These are phyloP conservation scores for Hibiscus syriacus DNA, from an alignment of 345 rosid genomes.

Conservation along the genomic window DNA sequence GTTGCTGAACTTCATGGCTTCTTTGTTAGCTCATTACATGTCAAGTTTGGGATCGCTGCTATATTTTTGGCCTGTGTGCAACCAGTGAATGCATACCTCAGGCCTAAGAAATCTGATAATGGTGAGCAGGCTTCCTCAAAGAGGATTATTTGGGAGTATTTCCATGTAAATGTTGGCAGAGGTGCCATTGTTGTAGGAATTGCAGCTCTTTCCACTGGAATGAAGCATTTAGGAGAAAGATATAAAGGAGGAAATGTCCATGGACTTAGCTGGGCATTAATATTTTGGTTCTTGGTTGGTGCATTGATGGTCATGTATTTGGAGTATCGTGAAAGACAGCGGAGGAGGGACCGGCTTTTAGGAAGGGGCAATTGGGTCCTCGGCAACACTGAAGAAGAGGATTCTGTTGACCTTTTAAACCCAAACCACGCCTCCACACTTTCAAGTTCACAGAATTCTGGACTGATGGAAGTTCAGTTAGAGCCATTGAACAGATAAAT, in stretches of 20 bases:
- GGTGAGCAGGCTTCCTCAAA: slow-evolving; percentile 44
- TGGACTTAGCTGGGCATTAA: slow-evolving; percentile 60
- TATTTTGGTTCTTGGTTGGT: slow-evolving; percentile 44
- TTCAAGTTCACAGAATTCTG: slow-evolving; percentile 31
- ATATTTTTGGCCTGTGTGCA: slow-evolving; percentile 66
- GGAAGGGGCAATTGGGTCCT: slow-evolving; percentile 76
- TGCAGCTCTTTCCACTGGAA: slow-evolving; percentile 65
- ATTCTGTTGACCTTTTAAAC: slow-evolving; percentile 64
- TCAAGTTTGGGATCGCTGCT: slow-evolving; percentile 73
- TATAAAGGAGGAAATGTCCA: slow-evolving; percentile 64
- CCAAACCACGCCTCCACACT: slow-evolving; percentile 33
- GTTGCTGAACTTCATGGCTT: no score
- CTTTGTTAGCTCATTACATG: no score
- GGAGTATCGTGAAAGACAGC: slow-evolving; percentile 46
- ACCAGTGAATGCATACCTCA: slow-evolving; percentile 71
- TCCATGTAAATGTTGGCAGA: slow-evolving; percentile 61
- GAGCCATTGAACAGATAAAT: no score
- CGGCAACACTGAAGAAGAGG: slow-evolving; percentile 77
- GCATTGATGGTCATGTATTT: slow-evolving; percentile 45
- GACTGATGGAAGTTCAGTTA: slow-evolving; percentile 77
- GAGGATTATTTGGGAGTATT: slow-evolving; percentile 76
- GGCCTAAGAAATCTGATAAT: slow-evolving; percentile 58
- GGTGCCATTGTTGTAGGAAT: slow-evolving; percentile 53
- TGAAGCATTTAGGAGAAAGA: no score
- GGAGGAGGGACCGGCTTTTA: slow-evolving; percentile 34